Conservation (phyloP, 2,329 filamentous ascomycete genomes). For the Diatrype stigma region DNA sequence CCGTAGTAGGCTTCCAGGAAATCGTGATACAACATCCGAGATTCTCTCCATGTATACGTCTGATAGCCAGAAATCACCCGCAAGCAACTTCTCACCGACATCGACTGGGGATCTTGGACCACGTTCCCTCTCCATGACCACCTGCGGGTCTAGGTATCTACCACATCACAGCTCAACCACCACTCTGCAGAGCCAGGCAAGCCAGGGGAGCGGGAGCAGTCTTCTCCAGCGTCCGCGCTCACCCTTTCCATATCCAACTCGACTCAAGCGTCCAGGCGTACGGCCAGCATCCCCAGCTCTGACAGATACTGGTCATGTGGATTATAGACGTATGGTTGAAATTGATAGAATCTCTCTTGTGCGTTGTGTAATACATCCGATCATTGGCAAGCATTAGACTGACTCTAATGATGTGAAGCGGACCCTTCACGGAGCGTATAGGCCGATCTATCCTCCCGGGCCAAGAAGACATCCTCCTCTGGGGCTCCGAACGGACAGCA, state of each 20-base stretch:
- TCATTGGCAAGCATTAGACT: not conserved
- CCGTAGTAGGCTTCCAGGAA: slow-evolving; percentile 41
- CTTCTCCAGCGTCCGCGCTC: slow-evolving; percentile 51
- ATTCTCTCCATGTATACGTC: slow-evolving; percentile 53
- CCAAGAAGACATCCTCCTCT: slow-evolving; percentile 34
- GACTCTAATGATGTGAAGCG: slow-evolving; percentile 29
- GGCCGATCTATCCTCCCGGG: slow-evolving; percentile 31
- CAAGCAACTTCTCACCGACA: slow-evolving; percentile 38
- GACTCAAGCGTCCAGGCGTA: slow-evolving; percentile 50
- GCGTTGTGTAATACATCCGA: slow-evolving; percentile 14
- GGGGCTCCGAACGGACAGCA: slow-evolving; percentile 35
- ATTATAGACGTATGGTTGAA: slow-evolving; percentile 48
- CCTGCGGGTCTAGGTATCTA: slow-evolving; percentile 43
- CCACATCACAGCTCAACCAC: slow-evolving; percentile 44
- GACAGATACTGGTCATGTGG: slow-evolving; percentile 42
- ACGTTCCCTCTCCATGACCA: slow-evolving; percentile 53
- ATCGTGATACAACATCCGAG: slow-evolving; percentile 50
- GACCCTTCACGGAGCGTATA: slow-evolving; percentile 40
- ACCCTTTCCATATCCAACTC: slow-evolving; percentile 55
- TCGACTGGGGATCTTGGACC: slow-evolving; percentile 38
- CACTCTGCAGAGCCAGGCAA: slow-evolving; percentile 44
- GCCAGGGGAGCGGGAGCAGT: slow-evolving; percentile 35
- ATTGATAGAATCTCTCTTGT: slow-evolving; percentile 46
- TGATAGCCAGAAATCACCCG: slow-evolving; percentile 41
- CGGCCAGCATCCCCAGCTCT: slow-evolving; percentile 46